Evolutionary conservation across 2,329 filamentous ascomycete species (phyloP), one percentile per base, ranked within the genome.

Genomic region (Zymoseptoria crescenta): DNA sequence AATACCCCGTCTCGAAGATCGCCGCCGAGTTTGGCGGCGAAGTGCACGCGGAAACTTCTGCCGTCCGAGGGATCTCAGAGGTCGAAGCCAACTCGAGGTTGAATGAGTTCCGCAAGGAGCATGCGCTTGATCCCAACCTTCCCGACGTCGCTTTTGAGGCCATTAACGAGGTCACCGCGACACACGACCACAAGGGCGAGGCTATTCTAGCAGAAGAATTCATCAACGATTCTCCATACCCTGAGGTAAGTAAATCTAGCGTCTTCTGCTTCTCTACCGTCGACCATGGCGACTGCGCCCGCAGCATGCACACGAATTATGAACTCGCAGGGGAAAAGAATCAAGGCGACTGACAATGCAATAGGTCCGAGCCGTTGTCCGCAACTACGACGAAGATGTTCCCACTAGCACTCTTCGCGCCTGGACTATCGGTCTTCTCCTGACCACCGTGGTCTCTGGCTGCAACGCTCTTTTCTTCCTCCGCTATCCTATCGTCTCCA

Each of bases 401-500:
- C 81, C 83, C n/a, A 79, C 79, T 65, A 87, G 85, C 70, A 87
- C 84, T 20, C 76, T 87, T 58, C 83, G 84, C 54, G 83, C 84
- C 35, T 87, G 84, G 84, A 74, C 76, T 4, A 83, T 87, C 61
- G 84, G 84, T 35, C 60, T 87, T 65, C 4, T 86, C 9, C 77
- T 87, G 51, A 83, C 83, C 59, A 86, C 83, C 0, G 68, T 86
- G 59, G 84, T 83, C n/a, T 84, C 83, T 1, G 81, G 56, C 2
- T 61, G 68, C 50, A 95, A 94, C 73, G 77, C 94, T 48, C 93
- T 96, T 76, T 96, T 95, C 77, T 91, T 89, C 53, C 79, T 95
- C 72, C 83, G 91, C 81, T 95, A 94, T 79, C 91, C 91, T 41
- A 93, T 89, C 74, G 89, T 95, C 74, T 87, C 87, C 60, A 93